Conservation (phyloP, 2,329 filamentous ascomycete genomes). For the Paecilomyces sp. region DNA sequence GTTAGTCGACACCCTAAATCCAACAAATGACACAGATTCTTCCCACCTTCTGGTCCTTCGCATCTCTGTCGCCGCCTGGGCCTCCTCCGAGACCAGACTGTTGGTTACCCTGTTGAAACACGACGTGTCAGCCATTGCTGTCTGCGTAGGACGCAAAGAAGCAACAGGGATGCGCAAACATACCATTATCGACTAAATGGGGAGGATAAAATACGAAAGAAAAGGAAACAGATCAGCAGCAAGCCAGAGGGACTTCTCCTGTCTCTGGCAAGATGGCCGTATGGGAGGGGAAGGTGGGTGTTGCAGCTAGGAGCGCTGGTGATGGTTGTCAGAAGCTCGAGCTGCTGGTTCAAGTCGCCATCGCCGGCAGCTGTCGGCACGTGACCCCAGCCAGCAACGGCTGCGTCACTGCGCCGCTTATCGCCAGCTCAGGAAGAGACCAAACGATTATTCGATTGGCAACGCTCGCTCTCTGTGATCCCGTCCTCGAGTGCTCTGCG, state of each 20-base stretch:
- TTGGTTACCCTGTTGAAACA: constrained; percentile 39
- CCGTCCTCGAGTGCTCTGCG: neutral
- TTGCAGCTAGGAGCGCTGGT: constrained; percentile 29
- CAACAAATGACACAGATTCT: neutral
- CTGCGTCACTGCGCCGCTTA: constrained; percentile 1
- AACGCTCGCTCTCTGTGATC: neutral
- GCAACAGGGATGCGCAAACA: neutral
- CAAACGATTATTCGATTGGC: no score
- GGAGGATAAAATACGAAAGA: neutral
- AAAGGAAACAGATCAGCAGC: neutral
- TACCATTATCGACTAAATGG: neutral
- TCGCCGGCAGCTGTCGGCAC: neutral
- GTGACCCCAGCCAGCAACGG: constrained; percentile 1
- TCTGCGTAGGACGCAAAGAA: constrained; percentile 3
- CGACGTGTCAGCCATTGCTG: constrained; percentile 13
- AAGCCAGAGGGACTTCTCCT: neutral
- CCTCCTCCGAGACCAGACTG: constrained; percentile 78
- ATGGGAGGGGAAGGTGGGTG: neutral
- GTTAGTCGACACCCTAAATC: constrained; percentile 3
- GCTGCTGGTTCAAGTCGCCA: neutral
- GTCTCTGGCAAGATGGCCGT: neutral
- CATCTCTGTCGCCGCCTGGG: constrained; percentile 66
- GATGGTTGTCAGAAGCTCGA: constrained; percentile 1
- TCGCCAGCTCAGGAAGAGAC: neutral
- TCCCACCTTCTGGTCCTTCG: constrained; percentile 87